A percentile compares a stretch with the other conserved stretches of the same genome.
Evolutionary conservation across 2,329 filamentous ascomycete species (phyloP).

Genomic region (Claviceps cyperi): DNA sequence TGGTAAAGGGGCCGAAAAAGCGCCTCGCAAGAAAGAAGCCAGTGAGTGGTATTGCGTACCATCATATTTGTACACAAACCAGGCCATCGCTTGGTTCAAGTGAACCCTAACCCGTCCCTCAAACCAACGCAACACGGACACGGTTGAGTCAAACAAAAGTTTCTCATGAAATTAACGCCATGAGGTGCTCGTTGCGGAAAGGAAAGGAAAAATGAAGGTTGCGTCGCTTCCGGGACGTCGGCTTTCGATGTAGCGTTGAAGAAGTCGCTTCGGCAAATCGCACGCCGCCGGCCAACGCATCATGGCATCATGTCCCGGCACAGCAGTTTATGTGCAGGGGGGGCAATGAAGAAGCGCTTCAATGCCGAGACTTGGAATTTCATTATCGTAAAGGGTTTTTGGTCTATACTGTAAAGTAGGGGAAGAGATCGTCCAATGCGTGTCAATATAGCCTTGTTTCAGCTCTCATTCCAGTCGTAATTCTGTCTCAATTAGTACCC

Average conservation of each 20-base stretch:
- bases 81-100: not conserved
- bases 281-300: no score
- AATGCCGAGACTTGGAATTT: not conserved
- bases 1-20: no score
- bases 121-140: not conserved
- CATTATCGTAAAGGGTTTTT: not conserved
- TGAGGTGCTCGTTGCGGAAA: no score
- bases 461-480: conserved; percentile 3
- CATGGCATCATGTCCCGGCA: not conserved
- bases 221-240: not conserved
- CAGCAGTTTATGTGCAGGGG: not conserved
- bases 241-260: no score
- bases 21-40: no score
- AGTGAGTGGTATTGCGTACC: not conserved
- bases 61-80: not conserved
- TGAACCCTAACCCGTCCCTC: not conserved
- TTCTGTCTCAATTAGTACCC: conserved; percentile 7
- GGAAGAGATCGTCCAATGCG: not conserved
- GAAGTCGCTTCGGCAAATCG: no score
- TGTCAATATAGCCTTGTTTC: not conserved
- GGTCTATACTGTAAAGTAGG: not conserved
- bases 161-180: not conserved
- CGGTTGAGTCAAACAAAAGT: not conserved
- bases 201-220: not conserved
- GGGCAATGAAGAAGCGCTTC: not conserved